These are phyloP conservation scores for Phytophthora fragariae DNA, from an alignment of 352 stramenopile genomes.

Conservation along the genomic window DNA sequence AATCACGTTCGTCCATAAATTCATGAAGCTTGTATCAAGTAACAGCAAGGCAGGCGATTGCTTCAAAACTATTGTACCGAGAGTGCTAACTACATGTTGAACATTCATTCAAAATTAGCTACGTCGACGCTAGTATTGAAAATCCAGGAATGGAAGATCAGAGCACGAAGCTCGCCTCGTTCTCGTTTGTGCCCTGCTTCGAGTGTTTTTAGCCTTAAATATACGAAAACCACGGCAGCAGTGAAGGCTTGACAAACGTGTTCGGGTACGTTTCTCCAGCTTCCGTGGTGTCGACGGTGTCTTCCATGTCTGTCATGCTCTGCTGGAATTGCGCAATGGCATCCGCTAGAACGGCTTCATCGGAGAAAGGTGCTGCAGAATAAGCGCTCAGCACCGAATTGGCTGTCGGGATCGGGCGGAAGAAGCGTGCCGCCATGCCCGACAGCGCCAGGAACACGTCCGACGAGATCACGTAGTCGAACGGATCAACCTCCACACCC, in stretches of 20 bases:
- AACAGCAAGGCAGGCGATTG: not conserved
- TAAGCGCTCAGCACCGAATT: constrained; percentile 35
- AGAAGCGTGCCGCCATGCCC: constrained; percentile 32
- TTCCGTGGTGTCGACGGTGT: constrained; percentile 65
- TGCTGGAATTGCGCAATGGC: constrained; percentile 37
- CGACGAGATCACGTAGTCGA: constrained; percentile 57
- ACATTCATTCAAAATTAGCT: not conserved
- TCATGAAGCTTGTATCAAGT: not conserved
- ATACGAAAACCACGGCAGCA: constrained; percentile 42
- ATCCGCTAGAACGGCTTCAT: constrained; percentile 22
- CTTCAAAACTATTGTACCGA: not conserved
- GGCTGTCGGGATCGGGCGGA: too few relatives aligned
- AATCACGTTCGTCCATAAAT: constrained; percentile 7
- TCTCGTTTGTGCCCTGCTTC: not conserved
- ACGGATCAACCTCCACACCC: constrained; percentile 30
- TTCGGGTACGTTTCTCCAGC: constrained; percentile 90
- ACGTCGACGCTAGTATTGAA: not conserved
- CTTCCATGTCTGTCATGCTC: constrained; percentile 31
- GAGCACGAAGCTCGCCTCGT: too few relatives aligned
- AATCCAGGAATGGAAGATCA: not conserved
- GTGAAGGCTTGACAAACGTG: constrained; percentile 31
- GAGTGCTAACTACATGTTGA: not conserved
- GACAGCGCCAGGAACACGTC: constrained; percentile 33
- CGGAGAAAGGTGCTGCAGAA: constrained; percentile 34
- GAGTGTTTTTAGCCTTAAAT: constrained; percentile 16